Percentiles rank a stretch among this genome's conserved stretches.
Conservation (phyloP, 73 alveolate genomes). For the Blepharisma japonicum region DNA sequence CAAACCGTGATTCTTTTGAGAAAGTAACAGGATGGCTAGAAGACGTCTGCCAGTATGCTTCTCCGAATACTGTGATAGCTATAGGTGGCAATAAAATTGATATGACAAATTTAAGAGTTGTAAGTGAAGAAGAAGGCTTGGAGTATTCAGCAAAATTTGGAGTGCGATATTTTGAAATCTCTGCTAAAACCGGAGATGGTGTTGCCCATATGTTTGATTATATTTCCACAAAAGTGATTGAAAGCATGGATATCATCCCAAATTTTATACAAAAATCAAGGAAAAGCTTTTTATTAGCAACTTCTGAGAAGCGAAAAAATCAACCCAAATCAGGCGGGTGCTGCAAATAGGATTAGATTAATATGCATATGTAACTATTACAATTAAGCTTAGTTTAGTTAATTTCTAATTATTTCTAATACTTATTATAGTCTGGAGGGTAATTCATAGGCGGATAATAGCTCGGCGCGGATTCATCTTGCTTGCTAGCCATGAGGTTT, state of each 20-base stretch:
- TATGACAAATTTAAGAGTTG: constrained; percentile 39
- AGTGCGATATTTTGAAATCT: constrained; percentile 63
- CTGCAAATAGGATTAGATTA: too few relatives aligned
- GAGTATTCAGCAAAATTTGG: constrained; percentile 57
- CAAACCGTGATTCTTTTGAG: constrained; percentile 64
- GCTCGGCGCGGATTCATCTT: not conserved
- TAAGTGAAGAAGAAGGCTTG: constrained; percentile 40
- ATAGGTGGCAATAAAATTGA: constrained; percentile 68
- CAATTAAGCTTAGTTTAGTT: too few relatives aligned
- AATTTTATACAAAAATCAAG: too few relatives aligned
- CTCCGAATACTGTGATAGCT: constrained; percentile 51
- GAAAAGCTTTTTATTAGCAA: too few relatives aligned
- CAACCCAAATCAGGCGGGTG: too few relatives aligned
- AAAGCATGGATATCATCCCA: too few relatives aligned
- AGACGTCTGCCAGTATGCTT: constrained; percentile 55
- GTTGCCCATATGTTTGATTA: not conserved
- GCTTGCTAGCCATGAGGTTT: too few relatives aligned
- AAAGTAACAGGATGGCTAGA: constrained; percentile 63
- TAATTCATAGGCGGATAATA: constrained; percentile 21
- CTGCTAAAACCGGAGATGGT: constrained; percentile 48
- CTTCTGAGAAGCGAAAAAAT: too few relatives aligned
- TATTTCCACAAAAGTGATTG: too few relatives aligned
- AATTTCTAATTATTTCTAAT: too few relatives aligned
- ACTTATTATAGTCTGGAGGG: too few relatives aligned
- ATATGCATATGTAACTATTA: too few relatives aligned